Base-by-base conservation (phyloP, 148 eudicot genomes). In the Dysphania ambrosioides region DNA sequence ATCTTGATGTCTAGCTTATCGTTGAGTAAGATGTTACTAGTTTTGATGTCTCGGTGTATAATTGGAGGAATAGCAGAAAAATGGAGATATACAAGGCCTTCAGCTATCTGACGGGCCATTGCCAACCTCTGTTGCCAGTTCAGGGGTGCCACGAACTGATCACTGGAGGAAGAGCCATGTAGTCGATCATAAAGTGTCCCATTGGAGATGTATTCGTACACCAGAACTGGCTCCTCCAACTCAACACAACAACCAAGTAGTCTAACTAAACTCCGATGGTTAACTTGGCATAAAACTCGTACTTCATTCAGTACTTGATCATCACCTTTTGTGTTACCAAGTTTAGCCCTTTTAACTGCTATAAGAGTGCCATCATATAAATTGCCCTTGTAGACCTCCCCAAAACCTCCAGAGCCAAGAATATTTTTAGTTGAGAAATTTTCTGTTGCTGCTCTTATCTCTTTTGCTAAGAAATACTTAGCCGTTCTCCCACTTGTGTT, bases 61-160 rank as follows among this genome's bases (percentile, higher is more conserved):
- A 88, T 88, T 23, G 92, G 88, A 11, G 85, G 85, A 73, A 75
- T 79, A 2, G 88, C 86, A 0, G 89, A 88, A 29, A 76, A 84
- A 69, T 88, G 87, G 16, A 88, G 88, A 66, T 88, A 88, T 0
- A 86, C 84, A n/a, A 86, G 86, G 27, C 92, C 92, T 23, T 88
- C 81, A 23, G 92, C 86, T 2, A 82, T 79, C 76, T 88, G 88
- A 35, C 77, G 81, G 23, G 92, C 88, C 11, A 86, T 84, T 34
- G 24, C 32, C 18, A 88, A 77, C 59, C 89, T 79, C 7, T 77
- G 72, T 4, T 62, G 74, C 89, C 92, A 88, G 29, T 29, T 76
- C 5, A 88, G 78, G 44, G 68, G 2, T 74, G 74, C 1, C n/a
- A 70, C 68, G 12, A 23, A 66, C 5, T 51, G 12, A 62, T 64